Evolutionary conservation across 495 filamentous ascomycete genomes (phyloP), one percentile per base, ranked within the genome.

Genomic region (Zalerion maritima): DNA sequence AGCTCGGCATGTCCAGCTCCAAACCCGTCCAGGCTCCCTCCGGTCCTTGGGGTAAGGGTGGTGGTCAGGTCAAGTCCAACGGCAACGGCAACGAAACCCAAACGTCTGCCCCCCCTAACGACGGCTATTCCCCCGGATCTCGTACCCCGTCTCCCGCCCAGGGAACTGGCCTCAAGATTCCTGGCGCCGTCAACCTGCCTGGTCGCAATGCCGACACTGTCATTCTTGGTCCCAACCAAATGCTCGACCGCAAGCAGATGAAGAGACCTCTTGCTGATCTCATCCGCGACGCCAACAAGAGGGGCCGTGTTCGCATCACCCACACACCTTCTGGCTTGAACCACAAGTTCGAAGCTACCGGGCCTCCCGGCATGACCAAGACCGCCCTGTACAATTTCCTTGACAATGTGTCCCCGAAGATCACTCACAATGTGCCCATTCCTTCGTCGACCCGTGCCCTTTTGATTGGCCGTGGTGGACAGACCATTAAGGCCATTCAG

Each of bases 381-480:
- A 73, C 85, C 49, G 81, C 85, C 12, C 67, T 93, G 28, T 83
- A 75, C 55, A 84, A 94, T 38, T 67, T 94, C 14, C 1, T 25
- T 26, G 7, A 28, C 27, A 29, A 32, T 38, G 11, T 33, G 19
- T 30, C 14, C 36, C 30, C 11, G 34, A 42, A 86, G 80, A 73
- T 78, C 67, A 69, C 73, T 18, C 50, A 79, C 31, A 73, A 69
- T 35, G 64, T 94, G 15, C 64, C 81, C 2, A 76, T 97, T 34
- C 89, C 89, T 14, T 65, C 78, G 9, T 85, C 80, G 18, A 70
- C 81, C 4, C 73, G 82, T 26, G 66, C 82, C 9, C 73, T 82
- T 49, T 81, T 99, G 47, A 94, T 99, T 49, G 91, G 89, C 45
- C 81, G 78, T 29, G 71, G 78, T 49, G 91, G 91, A 31, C 64